These are phyloP conservation scores for Hypomontagnella submonticulosa DNA, from an alignment of 495 filamentous ascomycete species.

Conservation along the genomic window DNA sequence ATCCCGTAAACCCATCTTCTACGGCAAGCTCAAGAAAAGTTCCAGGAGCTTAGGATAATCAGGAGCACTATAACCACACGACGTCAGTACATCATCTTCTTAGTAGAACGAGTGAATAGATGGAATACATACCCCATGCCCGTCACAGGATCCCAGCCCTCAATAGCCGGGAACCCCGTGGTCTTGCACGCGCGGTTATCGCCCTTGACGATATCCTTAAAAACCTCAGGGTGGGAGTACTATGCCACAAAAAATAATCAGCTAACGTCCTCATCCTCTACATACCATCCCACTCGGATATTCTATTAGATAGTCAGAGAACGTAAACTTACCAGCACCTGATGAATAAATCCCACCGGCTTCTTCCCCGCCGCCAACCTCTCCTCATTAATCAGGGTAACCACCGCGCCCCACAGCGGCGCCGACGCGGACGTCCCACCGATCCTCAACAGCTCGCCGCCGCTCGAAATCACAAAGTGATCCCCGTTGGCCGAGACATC, in stretches of 20 bases:
- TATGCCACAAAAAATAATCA: conserved; percentile 15
- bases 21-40: conserved; percentile 50
- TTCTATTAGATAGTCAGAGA: too few relatives aligned
- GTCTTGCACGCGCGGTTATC: conserved; percentile 69
- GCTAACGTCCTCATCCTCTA: neutral
- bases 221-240: conserved; percentile 67
- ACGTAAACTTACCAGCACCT: conserved; percentile 54
- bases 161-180: conserved; percentile 61
- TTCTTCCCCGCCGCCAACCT: conserved; percentile 63
- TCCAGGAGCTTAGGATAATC: conserved; percentile 51
- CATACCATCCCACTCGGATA: neutral
- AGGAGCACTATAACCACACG: conserved; percentile 40
- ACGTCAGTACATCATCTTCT: conserved; percentile 22
- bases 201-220: conserved; percentile 71
- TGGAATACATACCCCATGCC: conserved; percentile 60
- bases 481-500: conserved; percentile 70
- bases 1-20: neutral
- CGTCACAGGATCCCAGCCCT: conserved; percentile 71
- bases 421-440: conserved; percentile 50
- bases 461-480: conserved; percentile 62
- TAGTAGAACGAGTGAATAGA: conserved; percentile 17
- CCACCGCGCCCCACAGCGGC: conserved; percentile 56
- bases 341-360: conserved; percentile 72
- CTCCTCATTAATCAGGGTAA: conserved; percentile 73
- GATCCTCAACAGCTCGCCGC: conserved; percentile 59